Conservation (phyloP, 106 monocot genomes). For the Dendrobium nobile region DNA sequence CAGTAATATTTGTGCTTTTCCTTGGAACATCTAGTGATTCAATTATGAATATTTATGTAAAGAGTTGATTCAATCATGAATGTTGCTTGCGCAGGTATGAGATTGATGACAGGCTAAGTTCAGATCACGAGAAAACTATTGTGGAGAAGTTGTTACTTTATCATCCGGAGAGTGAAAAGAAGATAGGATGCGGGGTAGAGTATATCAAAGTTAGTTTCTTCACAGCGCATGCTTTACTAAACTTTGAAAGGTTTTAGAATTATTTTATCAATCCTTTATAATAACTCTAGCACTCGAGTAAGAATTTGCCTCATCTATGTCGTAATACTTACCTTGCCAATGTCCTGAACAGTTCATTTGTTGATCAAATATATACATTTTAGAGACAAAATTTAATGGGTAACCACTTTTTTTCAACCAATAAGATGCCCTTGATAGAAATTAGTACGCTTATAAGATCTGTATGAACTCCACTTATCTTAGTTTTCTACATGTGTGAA, state of each 20-base stretch:
- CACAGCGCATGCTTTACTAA: background rate
- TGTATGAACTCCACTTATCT: background rate
- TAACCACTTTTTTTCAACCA: background rate
- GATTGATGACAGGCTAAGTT: constrained; percentile 18
- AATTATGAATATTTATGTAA: constrained; percentile 1
- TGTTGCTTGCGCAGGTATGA: constrained; percentile 14
- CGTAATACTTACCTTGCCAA: background rate
- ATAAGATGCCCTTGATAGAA: background rate
- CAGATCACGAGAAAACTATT: constrained; percentile 16
- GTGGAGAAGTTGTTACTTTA: constrained; percentile 14
- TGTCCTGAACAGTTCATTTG: background rate
- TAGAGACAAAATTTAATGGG: background rate
- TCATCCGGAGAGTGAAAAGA: constrained; percentile 18
- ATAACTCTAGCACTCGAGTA: background rate
- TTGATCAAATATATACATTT: background rate
- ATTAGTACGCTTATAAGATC: background rate
- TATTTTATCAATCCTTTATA: background rate
- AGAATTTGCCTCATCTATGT: background rate
- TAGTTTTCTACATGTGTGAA: background rate
- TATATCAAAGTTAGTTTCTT: constrained; percentile 17
- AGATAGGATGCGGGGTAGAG: constrained; percentile 19
- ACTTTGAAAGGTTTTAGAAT: background rate
- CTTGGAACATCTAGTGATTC: background rate
- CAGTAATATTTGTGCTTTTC: background rate
- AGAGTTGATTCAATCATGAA: constrained; percentile 3